Evolutionary conservation across 2,329 filamentous ascomycete species (phyloP), one percentile per base, ranked within the genome.

Genomic region (Akanthomyces lecanii): DNA sequence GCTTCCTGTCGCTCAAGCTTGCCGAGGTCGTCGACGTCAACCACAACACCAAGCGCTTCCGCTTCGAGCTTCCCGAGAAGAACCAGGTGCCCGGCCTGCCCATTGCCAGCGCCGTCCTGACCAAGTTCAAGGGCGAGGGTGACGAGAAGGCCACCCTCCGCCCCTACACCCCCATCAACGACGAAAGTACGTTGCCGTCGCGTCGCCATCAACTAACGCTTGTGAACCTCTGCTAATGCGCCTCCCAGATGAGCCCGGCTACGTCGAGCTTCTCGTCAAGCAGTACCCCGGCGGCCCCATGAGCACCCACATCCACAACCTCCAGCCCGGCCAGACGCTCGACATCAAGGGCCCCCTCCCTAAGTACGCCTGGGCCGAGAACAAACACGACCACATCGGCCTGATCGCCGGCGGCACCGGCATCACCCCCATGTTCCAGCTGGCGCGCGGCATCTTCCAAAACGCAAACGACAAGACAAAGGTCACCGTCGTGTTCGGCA

Each of bases 361-460:
- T 71, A 99, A 99, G 79, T 98, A 97, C 78, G 78, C 86, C 38
- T 98, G 93, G 93, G 74, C 85, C 60, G 73, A 88, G 69, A 98
- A 98, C 85, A 97, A 97, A 85, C 93, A 97, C 81, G 81, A 91
- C 65, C 92, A 98, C 81, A 86, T 96, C 70, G 89, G 86, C 45
- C 82, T 94, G 68, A 85, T 99, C 66, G 92, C 94, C n/a, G 95
- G 95, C 71, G 95, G 95, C 67, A 97, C 95, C 8, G 95, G 95
- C 65, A 96, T 99, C 76, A 95, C 95, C 12, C 95, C 95, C 69
- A 97, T 98, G 94, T 98, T 91, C 83, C 95, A 99, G 82, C 87
- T 99, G 52, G 82, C 87, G 67, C 91, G 91, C 66, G 85, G 88
- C 73, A 97, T 99, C 79, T 96, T 98, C 87, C 91, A 89, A 78